Evolutionary conservation across 768 basidiomycete genomes (phyloP).

Genomic region (Rhizopogon roseolus): DNA sequence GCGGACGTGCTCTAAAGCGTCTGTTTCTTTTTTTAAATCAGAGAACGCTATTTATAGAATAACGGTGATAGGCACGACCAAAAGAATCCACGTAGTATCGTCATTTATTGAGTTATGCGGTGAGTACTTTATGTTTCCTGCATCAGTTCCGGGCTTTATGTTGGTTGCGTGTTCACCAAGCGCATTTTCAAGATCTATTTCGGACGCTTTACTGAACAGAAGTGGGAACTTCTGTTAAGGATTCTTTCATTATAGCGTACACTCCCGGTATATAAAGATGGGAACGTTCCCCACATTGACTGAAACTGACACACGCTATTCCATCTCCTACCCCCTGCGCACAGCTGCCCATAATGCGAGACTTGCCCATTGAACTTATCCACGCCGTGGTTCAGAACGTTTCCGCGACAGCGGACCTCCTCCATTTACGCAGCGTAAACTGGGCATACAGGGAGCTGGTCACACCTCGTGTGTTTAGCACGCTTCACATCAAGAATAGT

Average conservation of each 20-base stretch:
- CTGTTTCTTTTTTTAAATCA: background rate
- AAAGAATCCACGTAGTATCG: background rate
- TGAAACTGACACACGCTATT: background rate
- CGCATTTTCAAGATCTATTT: background rate
- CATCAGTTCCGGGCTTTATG: no score
- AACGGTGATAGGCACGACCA: background rate
- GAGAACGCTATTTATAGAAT: background rate
- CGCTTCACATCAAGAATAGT: slow-evolving; percentile 18
- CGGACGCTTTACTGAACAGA: background rate
- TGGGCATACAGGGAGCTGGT: slow-evolving; percentile 18
- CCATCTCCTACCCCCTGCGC: background rate
- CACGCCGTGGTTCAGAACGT: slow-evolving; percentile 20
- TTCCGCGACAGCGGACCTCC: slow-evolving; percentile 18
- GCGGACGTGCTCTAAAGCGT: background rate
- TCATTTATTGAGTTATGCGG: background rate
- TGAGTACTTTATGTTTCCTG: no score
- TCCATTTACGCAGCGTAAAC: slow-evolving; percentile 22
- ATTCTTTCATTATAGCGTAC: background rate
- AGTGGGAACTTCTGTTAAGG: background rate
- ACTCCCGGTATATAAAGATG: background rate
- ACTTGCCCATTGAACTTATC: slow-evolving; percentile 23
- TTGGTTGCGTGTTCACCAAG: no score
- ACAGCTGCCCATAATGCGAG: slow-evolving; percentile 11
- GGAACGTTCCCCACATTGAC: background rate
- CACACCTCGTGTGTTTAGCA: slow-evolving; percentile 18